These are phyloP conservation scores for Teunomyces stri DNA, from an alignment of 805 yeast genomes.

Conservation along the genomic window DNA sequence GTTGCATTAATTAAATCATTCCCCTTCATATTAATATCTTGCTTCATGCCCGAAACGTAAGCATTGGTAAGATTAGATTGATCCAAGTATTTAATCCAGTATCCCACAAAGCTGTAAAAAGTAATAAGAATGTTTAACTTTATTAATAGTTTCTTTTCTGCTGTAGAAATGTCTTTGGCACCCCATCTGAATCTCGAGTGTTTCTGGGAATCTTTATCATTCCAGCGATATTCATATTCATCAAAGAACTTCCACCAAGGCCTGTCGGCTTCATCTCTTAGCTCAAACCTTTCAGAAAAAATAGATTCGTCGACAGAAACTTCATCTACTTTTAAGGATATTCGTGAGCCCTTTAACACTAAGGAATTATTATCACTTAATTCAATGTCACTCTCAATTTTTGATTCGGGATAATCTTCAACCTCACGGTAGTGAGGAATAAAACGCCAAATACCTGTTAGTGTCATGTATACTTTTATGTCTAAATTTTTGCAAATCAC, in stretches of 20 bases:
- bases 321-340: background rate
- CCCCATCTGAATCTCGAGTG: constrained; percentile 17
- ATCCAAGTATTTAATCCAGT: constrained; percentile 25
- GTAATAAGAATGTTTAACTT: constrained; percentile 24
- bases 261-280: constrained; percentile 51
- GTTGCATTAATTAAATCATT: constrained; percentile 22
- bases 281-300: constrained; percentile 23
- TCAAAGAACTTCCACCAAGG: constrained; percentile 48
- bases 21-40: constrained; percentile 17
- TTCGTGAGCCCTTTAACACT: background rate
- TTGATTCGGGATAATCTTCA: constrained; percentile 1
- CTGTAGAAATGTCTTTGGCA: constrained; percentile 22
- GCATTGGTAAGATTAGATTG: constrained; percentile 24
- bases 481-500: background rate
- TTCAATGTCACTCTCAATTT: background rate
- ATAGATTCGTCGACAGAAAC: background rate
- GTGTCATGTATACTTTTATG: background rate
- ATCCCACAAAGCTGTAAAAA: constrained; percentile 21
- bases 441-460: background rate
- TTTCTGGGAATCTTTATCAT: constrained; percentile 8
- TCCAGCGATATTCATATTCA: constrained; percentile 28
- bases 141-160: constrained; percentile 21
- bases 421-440: constrained; percentile 2
- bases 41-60: constrained; percentile 19
- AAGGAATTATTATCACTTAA: background rate